Conservation (phyloP, 192 early-diverging fungal species). For the Phlyctochytrium bullatum region DNA sequence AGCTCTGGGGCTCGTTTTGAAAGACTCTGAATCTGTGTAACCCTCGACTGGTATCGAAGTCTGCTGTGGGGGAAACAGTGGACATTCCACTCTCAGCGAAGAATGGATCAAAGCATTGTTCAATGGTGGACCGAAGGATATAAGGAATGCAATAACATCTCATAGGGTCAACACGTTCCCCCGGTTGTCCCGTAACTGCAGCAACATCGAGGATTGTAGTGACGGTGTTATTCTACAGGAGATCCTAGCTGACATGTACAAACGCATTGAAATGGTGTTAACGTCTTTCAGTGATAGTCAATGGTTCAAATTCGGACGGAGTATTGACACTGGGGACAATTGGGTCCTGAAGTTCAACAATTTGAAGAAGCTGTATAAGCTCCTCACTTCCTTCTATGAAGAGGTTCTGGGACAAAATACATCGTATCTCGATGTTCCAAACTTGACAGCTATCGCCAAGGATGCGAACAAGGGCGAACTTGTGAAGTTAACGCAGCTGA, state of each 20-base stretch:
- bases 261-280: not conserved
- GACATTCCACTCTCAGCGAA: too few species aligned
- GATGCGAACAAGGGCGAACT: constrained; percentile 70
- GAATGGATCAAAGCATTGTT: too few species aligned
- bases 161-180: constrained; percentile 67
- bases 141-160: too few species aligned
- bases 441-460: constrained; percentile 82
- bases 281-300: constrained; percentile 65
- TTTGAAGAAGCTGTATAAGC: constrained; percentile 84
- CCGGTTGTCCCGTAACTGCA: constrained; percentile 41
- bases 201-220: constrained; percentile 63
- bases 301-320: constrained; percentile 83
- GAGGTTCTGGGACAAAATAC: constrained; percentile 76
- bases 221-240: constrained; percentile 82
- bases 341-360: constrained; percentile 95
- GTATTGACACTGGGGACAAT: constrained; percentile 78
- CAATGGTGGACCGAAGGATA: too few species aligned
- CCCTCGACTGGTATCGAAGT: too few species aligned
- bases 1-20: too few species aligned
- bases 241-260: constrained; percentile 81
- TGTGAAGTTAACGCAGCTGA: constrained; percentile 75
- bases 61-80: too few species aligned
- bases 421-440: constrained; percentile 59
- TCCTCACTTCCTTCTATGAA: constrained; percentile 82
- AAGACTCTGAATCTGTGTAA: too few species aligned